Evolutionary conservation across 352 stramenopile genomes (phyloP), one percentile per base, ranked within the genome.

Genomic region (Phytopythium oedochilum): DNA sequence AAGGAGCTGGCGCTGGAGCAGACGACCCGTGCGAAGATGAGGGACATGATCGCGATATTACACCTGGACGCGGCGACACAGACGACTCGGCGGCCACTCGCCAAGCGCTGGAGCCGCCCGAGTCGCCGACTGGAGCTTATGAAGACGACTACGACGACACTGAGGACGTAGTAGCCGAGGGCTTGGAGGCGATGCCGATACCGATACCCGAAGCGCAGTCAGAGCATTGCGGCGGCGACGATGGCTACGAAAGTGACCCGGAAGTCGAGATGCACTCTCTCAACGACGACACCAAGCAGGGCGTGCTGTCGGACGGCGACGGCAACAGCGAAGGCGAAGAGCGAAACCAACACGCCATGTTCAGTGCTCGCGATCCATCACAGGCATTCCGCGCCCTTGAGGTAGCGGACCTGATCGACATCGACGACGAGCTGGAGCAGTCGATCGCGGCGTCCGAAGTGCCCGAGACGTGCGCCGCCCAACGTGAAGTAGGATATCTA

Each of bases 371-470:
- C 18, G 28, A 20, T 18, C 2, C 28, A 17, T 18, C 29, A 9
- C 46, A 18, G 1, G 2, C 31, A 8, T 53, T 53, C 10, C 47
- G 25, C 18, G 47, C 43, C 15, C 3, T 3, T 32, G 38, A 40
- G 20, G 20, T 57, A 34, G 36, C 45, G 39, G 38, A 51, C 7
- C 7, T 25, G n/a, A 43, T 7, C 18, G 44, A 49, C 28, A 45
- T 43, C 26, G 60, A 64, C 5, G 64, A 67, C 38, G 71, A 84
- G 35, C 60, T 67, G 0, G 78, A 73, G 11, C 60, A 68, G 8
- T 88, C 79, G 0, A 57, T 79, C 0, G 73, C 67, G 1, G 53
- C 68, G 36, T 83, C 63, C 5, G 76, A 85, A 44, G 66, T 71
- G 22, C 79, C 76, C 0, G 63, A 66, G 23, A 87, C 63, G 11